These are phyloP conservation scores for Zymoseptoria passerinii DNA, from an alignment of 2,329 filamentous ascomycete genomes.

Conservation along the genomic window DNA sequence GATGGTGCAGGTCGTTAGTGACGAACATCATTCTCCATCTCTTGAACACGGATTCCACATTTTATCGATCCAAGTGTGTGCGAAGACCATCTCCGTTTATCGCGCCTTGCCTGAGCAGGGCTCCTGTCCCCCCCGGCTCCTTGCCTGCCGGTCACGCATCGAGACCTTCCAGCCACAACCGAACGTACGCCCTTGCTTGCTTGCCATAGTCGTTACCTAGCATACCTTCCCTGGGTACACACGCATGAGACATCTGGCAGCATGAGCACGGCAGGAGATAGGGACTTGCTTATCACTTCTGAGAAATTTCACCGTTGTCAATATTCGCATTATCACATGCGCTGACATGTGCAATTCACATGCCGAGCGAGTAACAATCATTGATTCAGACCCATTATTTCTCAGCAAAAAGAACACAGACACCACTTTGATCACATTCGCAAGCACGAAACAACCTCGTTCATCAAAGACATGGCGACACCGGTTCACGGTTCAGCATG, in stretches of 20 bases:
- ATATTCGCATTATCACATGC: neutral
- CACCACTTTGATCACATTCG: neutral
- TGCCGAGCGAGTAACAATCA: neutral
- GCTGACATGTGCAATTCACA: neutral
- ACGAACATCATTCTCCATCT: slow-evolving; percentile 33
- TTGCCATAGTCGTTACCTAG: neutral
- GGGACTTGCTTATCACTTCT: neutral
- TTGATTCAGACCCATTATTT: neutral
- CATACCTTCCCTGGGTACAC: neutral
- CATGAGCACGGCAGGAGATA: neutral
- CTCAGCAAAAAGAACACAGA: neutral
- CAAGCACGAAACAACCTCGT: neutral
- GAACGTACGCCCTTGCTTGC: neutral
- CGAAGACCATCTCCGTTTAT: neutral
- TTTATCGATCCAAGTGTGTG: neutral
- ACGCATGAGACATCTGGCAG: neutral
- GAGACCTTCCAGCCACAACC: neutral
- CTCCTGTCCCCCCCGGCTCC: too few relatives aligned
- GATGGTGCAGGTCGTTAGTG: slow-evolving; percentile 45
- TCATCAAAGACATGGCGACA: neutral
- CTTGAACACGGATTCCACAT: neutral
- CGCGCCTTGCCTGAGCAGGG: too few relatives aligned
- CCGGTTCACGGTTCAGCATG: neutral
- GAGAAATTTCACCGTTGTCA: neutral
- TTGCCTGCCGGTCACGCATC: neutral